A percentile compares a stretch with the other conserved stretches of the same genome.
phyloP scores from a whole-genome alignment of 495 filamentous ascomycete genomes.

The Tuber microsphaerosporum region DNA sequence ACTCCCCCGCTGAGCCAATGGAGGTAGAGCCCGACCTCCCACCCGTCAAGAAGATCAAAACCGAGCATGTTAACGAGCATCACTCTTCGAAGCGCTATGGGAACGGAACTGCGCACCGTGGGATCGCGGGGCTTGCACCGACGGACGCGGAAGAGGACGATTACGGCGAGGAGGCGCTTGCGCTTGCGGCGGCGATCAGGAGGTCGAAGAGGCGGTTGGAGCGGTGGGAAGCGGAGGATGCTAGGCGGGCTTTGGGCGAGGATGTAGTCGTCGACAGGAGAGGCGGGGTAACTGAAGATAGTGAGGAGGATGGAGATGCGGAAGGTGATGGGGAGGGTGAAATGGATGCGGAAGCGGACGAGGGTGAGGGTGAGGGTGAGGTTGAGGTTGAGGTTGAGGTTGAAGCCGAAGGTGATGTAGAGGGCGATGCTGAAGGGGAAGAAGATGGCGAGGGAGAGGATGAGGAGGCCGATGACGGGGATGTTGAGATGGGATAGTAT shows the following conservation, averaged over 20 bases:
- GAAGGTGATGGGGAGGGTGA: conserved; percentile 32
- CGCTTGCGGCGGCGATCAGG: conserved; percentile 65
- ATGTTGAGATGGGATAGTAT: conserved; percentile 27
- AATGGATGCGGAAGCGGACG: conserved; percentile 12
- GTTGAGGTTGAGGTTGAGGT: background rate
- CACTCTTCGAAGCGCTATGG: conserved; percentile 21
- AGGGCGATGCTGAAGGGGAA: conserved; percentile 4
- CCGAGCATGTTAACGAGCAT: conserved; percentile 25
- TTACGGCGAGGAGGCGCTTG: conserved; percentile 68
- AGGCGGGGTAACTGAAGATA: conserved; percentile 28
- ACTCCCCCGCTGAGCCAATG: conserved; percentile 16
- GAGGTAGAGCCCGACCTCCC: conserved; percentile 11
- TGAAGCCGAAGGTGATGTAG: conserved; percentile 17
- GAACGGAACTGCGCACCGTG: conserved; percentile 47
- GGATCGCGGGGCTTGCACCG: conserved; percentile 63
- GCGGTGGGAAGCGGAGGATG: conserved; percentile 60
- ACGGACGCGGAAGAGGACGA: conserved; percentile 61
- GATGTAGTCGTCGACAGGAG: conserved; percentile 24
- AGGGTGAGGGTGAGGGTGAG: background rate
- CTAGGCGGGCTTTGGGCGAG: conserved; percentile 38
- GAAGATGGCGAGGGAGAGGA: conserved; percentile 8
- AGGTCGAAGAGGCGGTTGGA: conserved; percentile 62
- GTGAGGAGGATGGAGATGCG: conserved; percentile 26
- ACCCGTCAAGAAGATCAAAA: conserved; percentile 32
- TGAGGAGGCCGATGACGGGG: conserved; percentile 20